phyloP scores from a whole-genome alignment of 495 filamentous ascomycete species.

The Xylaria grammica region DNA sequence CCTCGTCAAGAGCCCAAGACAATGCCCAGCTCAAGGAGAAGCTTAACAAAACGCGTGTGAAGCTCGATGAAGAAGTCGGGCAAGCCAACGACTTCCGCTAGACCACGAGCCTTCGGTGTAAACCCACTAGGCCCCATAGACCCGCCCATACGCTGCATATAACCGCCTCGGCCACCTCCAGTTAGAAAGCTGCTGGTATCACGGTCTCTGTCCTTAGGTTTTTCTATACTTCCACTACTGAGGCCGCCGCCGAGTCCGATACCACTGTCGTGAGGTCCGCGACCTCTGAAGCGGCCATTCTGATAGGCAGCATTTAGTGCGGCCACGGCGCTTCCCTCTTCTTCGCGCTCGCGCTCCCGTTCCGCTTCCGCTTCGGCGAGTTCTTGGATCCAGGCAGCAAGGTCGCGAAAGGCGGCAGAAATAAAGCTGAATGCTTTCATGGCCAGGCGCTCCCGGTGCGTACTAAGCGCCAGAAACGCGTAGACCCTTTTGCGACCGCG shows the following conservation, averaged over 20 bases:
- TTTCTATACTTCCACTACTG: constrained; percentile 20
- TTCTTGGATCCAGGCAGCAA: constrained; percentile 73
- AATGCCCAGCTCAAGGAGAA: constrained; percentile 70
- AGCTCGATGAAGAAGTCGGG: constrained; percentile 89
- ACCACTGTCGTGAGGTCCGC: constrained; percentile 39
- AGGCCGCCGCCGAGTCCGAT: constrained; percentile 35
- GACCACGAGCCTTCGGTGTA: constrained; percentile 69
- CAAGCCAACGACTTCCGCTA: constrained; percentile 85
- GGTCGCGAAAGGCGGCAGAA: constrained; percentile 73
- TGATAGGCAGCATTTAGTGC: constrained; percentile 45
- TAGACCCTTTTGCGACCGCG: constrained; percentile 86
- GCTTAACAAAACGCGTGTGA: constrained; percentile 76
- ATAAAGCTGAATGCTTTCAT: constrained; percentile 77
- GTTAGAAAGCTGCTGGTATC: constrained; percentile 52
- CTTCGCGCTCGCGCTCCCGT: constrained; percentile 59
- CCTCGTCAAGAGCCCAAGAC: constrained; percentile 50
- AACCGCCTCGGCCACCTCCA: constrained; percentile 44
- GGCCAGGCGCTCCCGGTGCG: constrained; percentile 72
- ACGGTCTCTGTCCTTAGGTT: constrained; percentile 30
- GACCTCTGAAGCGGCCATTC: constrained; percentile 27
- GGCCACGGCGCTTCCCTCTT: constrained; percentile 32
- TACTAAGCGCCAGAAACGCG: constrained; percentile 80
- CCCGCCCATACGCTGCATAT: constrained; percentile 44
- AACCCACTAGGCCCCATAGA: constrained; percentile 45
- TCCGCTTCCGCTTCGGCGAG: constrained; percentile 66